phyloP scores from a whole-genome alignment of 768 basidiomycete species.

The Calocybe indica region DNA sequence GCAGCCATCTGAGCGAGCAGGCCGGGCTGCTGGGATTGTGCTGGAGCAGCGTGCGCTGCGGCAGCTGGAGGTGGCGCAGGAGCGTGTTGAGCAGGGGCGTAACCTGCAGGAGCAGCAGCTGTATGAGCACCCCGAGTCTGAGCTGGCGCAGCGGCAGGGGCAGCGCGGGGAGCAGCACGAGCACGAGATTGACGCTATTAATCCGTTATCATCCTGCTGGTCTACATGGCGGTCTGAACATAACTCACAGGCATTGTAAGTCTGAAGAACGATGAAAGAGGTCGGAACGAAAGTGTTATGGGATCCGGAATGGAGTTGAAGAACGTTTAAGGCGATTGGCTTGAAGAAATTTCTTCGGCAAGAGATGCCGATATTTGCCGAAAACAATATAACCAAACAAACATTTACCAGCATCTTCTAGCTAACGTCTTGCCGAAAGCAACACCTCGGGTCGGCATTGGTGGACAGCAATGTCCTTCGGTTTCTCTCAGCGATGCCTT shows the following conservation, averaged over 20 bases:
- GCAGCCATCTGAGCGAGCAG: constrained; percentile 83
- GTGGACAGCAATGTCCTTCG: constrained; percentile 12
- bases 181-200: constrained; percentile 72
- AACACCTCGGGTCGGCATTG: background rate
- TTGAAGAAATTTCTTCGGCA: constrained; percentile 14
- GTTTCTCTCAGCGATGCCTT: constrained; percentile 11
- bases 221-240: background rate
- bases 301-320: constrained; percentile 5
- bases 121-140: constrained; percentile 42
- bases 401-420: constrained; percentile 2
- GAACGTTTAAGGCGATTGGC: constrained; percentile 12
- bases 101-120: constrained; percentile 44
- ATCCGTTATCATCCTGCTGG: background rate
- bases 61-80: constrained; percentile 39
- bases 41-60: constrained; percentile 35
- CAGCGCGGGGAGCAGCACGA: constrained; percentile 51
- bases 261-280: constrained; percentile 2
- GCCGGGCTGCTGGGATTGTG: constrained; percentile 54
- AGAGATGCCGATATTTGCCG: constrained; percentile 20
- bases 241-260: constrained; percentile 34
- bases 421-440: background rate
- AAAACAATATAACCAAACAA: constrained; percentile 18
- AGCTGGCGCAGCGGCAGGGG: constrained; percentile 36
- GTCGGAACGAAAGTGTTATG: constrained; percentile 24
- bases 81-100: constrained; percentile 29